Evolutionary conservation across 2,329 filamentous ascomycete genomes (phyloP).

Genomic region (Albifimbria verrucaria): DNA sequence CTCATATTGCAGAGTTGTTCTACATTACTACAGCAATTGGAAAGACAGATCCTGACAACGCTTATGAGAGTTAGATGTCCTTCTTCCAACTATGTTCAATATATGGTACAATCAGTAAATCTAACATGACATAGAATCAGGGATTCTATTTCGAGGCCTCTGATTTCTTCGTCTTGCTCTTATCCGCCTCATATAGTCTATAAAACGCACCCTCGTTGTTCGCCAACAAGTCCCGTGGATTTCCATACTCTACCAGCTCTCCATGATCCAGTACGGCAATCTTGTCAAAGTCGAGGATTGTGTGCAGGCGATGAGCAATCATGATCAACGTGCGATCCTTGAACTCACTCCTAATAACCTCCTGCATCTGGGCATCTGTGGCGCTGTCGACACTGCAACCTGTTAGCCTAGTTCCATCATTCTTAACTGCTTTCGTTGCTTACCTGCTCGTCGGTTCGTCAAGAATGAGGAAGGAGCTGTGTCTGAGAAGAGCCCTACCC

Average conservation of each 20-base stretch:
- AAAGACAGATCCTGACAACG: too few relatives aligned
- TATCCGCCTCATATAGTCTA: slow-evolving; percentile 19
- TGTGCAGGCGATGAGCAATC: slow-evolving; percentile 30
- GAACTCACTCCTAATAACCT: slow-evolving; percentile 26
- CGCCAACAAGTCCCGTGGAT: slow-evolving; percentile 18
- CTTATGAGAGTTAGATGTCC: too few relatives aligned
- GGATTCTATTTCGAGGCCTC: too few relatives aligned
- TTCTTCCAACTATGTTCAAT: too few relatives aligned
- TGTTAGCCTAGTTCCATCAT: slow-evolving; percentile 7
- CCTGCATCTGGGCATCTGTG: slow-evolving; percentile 25
- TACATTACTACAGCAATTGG: too few relatives aligned
- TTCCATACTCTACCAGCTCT: slow-evolving; percentile 23
- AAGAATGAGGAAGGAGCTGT: slow-evolving; percentile 22
- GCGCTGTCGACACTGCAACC: slow-evolving; percentile 22
- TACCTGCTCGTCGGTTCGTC: slow-evolving; percentile 39
- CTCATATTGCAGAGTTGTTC: too few relatives aligned
- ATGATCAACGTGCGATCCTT: slow-evolving; percentile 26
- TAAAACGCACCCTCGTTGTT: slow-evolving; percentile 17
- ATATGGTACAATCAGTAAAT: too few relatives aligned
- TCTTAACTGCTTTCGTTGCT: not conserved
- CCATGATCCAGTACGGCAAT: slow-evolving; percentile 28
- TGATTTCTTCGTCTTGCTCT: slow-evolving; percentile 11
- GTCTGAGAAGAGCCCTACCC: slow-evolving; percentile 25
- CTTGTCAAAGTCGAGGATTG: slow-evolving; percentile 30
- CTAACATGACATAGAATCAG: too few relatives aligned